phyloP scores from a whole-genome alignment of 805 yeast species.

The Isabelozyma heimii region DNA sequence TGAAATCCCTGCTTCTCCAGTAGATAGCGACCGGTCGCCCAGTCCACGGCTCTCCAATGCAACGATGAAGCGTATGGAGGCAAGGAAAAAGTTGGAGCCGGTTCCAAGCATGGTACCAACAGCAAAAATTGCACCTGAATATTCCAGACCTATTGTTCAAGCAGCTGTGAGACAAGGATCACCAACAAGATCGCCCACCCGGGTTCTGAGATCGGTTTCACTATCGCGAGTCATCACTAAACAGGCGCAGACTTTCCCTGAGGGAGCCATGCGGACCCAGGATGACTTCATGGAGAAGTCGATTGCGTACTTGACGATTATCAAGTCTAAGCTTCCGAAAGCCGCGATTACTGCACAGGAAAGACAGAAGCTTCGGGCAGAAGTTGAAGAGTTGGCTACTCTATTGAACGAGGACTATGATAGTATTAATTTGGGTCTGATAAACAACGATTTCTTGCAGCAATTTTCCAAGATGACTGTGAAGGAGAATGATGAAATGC shows the following conservation, averaged over 20 bases:
- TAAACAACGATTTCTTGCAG: conserved; percentile 1
- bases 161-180: not conserved
- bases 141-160: conserved; percentile 1
- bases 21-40: conserved; percentile 5
- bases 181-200: conserved; percentile 7
- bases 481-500: conserved; percentile 18
- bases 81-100: conserved; percentile 10
- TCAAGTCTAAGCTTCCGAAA: conserved; percentile 9
- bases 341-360: conserved; percentile 10
- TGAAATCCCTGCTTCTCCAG: not conserved
- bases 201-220: conserved; percentile 8
- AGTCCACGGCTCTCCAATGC: conserved; percentile 28
- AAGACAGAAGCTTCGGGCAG: not conserved
- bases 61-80: conserved; percentile 33
- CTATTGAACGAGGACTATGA: not conserved
- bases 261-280: not conserved
- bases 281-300: conserved; percentile 10
- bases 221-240: not conserved
- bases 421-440: not conserved
- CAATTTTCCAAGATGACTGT: conserved; percentile 10
- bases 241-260: not conserved
- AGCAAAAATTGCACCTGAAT: not conserved
- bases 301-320: conserved; percentile 8
- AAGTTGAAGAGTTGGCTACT: not conserved
- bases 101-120: not conserved